phyloP scores from a whole-genome alignment of 164 flowering plant genomes.

The Chimonanthus praecox region DNA sequence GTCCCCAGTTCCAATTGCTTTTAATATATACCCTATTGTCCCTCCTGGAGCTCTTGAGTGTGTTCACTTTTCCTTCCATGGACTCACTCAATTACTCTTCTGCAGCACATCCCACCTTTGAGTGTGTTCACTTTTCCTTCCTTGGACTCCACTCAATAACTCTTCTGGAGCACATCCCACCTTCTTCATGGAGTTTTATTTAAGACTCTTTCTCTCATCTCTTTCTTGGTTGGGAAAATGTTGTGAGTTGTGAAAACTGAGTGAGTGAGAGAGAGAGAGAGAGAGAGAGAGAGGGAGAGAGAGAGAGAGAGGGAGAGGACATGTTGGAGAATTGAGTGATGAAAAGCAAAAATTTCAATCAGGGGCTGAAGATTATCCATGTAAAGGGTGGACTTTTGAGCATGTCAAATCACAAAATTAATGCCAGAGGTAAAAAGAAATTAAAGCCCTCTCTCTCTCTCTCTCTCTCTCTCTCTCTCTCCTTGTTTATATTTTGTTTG shows the following conservation, averaged over 20 bases:
- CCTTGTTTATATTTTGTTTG: background rate
- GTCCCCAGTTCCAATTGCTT: background rate
- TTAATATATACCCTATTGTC: conserved; percentile 1
- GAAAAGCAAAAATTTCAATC: background rate
- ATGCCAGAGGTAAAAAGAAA: conserved; percentile 14
- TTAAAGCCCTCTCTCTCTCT: background rate
- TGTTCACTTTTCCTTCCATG: conserved; percentile 7
- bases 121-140: conserved; percentile 6
- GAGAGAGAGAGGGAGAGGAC: background rate
- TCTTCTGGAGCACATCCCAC: conserved; percentile 6
- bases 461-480: background rate
- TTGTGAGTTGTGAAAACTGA: background rate
- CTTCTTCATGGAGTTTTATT: conserved; percentile 2
- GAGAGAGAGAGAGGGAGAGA: background rate
- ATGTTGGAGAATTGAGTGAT: too few relatives aligned
- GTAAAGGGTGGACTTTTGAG: conserved; percentile 30
- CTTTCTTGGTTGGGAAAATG: conserved; percentile 8
- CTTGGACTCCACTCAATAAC: conserved; percentile 10
- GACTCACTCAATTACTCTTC: conserved; percentile 11
- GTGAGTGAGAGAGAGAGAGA: background rate
- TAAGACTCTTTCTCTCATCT: conserved; percentile 1
- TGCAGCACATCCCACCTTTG: conserved; percentile 1
- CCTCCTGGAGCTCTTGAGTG: conserved; percentile 4
- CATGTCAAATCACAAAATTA: conserved; percentile 31
- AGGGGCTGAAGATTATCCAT: conserved; percentile 20